A percentile compares a stretch with the other conserved stretches of the same genome.
Conservation (phyloP, 495 filamentous ascomycete species). For the Jackrogersella multiformis region DNA sequence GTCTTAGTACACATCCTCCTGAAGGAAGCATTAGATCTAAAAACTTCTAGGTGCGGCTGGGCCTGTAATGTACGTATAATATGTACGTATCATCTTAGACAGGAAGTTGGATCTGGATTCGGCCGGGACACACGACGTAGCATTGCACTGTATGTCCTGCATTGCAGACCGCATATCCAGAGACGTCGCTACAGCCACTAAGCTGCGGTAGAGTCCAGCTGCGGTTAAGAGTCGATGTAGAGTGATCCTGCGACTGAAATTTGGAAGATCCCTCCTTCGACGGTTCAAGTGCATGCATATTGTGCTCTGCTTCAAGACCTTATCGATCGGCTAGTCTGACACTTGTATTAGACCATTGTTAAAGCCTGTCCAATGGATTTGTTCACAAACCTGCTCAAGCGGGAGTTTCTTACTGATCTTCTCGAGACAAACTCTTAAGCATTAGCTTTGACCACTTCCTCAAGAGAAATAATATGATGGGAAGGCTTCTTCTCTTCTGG, state of each 20-base stretch:
- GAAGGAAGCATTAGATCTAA: conserved; percentile 16
- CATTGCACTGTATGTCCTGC: conserved; percentile 17
- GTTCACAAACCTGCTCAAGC: neutral
- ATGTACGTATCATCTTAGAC: conserved; percentile 24
- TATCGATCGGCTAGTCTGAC: neutral
- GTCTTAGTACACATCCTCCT: conserved; percentile 23
- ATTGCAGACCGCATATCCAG: conserved; percentile 1
- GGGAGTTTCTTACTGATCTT: neutral
- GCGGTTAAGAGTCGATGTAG: conserved; percentile 6
- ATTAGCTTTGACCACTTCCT: neutral
- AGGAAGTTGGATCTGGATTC: conserved; percentile 25
- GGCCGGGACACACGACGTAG: conserved; percentile 9
- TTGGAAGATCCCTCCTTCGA: conserved; percentile 1
- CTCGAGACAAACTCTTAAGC: neutral
- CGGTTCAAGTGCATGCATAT: neutral
- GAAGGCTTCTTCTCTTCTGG: neutral
- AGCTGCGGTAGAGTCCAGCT: conserved; percentile 1
- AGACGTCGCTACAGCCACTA: neutral
- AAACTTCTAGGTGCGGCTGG: conserved; percentile 19
- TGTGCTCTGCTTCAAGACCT: neutral
- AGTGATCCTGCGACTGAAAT: conserved; percentile 3
- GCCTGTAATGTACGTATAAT: conserved; percentile 6
- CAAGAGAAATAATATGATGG: neutral
- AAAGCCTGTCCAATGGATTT: neutral
- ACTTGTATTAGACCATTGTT: neutral